Base-by-base conservation (phyloP, 495 filamentous ascomycete genomes). In the Chlorociboria aeruginascens region DNA sequence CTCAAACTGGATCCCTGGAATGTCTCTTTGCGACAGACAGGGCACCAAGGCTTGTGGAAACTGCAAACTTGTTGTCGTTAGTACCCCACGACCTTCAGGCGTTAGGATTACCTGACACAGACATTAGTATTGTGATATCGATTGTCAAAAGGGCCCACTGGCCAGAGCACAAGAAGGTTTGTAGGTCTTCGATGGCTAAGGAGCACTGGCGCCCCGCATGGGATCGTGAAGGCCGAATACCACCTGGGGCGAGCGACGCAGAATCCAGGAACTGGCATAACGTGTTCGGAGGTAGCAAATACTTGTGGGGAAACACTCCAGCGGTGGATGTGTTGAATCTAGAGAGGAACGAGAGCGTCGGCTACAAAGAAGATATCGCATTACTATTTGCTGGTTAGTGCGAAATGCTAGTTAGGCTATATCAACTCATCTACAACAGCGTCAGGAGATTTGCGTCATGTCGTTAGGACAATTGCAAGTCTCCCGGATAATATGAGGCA, bases 371-470 rank as follows among this genome's bases (percentile, higher is more conserved):
- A 17, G 51, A 64, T 31, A 13, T 73, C 2, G 39, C 51, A 11
- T 40, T 73, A 0, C 52, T 70, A 8, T 70, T 71, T 54, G 64
- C 65, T 12, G 65, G 69, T 71, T 42, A 3, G n/a, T 28, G 56
- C 52, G 12, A 16, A 40, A 4, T 14, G 16, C 32, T 25, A 12
- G 14, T 42, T 48, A n/a, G n/a, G 6, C 1, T 50, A 25, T 33
- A 10, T 55, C 6, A 17, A 44, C 28, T 53, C 44, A 10, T 16
- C 13, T 29, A n/a, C n/a, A 17, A 11, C 37, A 68, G 72, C 68
- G 1, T 72, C 69, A 2, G 70, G 70, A 36, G 69, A 77, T 47
- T 41, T 69, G 10, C 56, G 70, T 13, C 69, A 73, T 52, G 45
- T 69, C 8, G 46, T 72, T 39, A 62, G 61, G 49, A 67, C 71